Percentiles rank a stretch among this genome's conserved stretches.
phyloP scores from a whole-genome alignment of 2,329 filamentous ascomycete species.

The Paradendryphiella salina region DNA sequence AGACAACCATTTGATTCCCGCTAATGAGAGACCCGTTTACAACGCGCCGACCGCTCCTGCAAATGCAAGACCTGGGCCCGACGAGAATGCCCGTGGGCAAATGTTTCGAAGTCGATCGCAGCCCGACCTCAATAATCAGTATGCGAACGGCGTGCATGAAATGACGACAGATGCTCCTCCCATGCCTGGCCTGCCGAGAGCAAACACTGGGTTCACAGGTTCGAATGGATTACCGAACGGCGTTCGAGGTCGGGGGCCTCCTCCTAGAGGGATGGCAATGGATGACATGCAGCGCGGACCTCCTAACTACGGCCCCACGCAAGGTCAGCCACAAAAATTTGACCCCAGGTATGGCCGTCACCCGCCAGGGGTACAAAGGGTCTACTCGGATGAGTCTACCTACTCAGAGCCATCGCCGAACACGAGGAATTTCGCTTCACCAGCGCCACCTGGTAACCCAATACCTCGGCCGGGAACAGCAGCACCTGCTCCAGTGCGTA shows the following conservation, averaged over 20 bases:
- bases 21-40: conserved; percentile 14
- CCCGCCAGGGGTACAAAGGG: conserved; percentile 39
- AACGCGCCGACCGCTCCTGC: conserved; percentile 11
- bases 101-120: conserved; percentile 67
- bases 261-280: conserved; percentile 24
- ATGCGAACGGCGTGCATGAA: conserved; percentile 62
- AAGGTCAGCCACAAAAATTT: conserved; percentile 26
- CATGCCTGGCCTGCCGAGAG: conserved; percentile 54
- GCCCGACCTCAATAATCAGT: conserved; percentile 58
- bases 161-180: conserved; percentile 66
- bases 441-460: conserved; percentile 30
- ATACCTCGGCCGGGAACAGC: conserved; percentile 41
- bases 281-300: conserved; percentile 19
- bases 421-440: conserved; percentile 33
- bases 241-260: conserved; percentile 35
- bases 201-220: conserved; percentile 46
- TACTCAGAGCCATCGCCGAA: conserved; percentile 44
- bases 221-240: conserved; percentile 31
- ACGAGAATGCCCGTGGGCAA: conserved; percentile 37
- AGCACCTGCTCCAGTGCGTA: conserved; percentile 34
- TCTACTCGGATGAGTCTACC: conserved; percentile 41
- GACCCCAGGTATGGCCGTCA: conserved; percentile 37
- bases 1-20: conserved; percentile 41
- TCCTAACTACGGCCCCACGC: conserved; percentile 23
- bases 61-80: conserved; percentile 11